These are phyloP conservation scores for Filosporella fistucella DNA, from an alignment of 495 filamentous ascomycete genomes.

Conservation along the genomic window DNA sequence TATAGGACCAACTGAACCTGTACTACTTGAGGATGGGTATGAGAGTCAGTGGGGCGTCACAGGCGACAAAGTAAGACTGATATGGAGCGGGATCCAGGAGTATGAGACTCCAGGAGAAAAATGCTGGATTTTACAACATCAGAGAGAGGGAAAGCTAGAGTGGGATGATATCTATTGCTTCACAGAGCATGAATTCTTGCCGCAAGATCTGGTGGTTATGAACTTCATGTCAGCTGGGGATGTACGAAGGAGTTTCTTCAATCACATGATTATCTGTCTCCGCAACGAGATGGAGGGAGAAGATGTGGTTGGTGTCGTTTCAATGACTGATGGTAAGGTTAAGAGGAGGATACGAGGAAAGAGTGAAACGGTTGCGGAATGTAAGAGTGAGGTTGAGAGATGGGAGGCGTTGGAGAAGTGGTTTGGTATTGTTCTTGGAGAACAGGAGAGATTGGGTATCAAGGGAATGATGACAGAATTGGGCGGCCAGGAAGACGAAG, in stretches of 20 bases:
- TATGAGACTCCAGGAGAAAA: conserved; percentile 27
- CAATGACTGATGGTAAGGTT: conserved; percentile 48
- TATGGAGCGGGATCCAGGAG: conserved; percentile 26
- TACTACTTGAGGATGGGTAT: conserved; percentile 20
- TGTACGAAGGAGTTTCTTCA: conserved; percentile 33
- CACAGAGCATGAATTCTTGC: conserved; percentile 36
- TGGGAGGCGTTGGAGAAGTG: conserved; percentile 46
- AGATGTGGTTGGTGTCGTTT: conserved; percentile 47
- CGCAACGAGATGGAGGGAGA: conserved; percentile 37
- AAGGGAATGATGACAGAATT: conserved; percentile 43
- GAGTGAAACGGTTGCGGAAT: conserved; percentile 38
- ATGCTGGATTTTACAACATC: conserved; percentile 32
- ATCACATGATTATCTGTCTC: conserved; percentile 34
- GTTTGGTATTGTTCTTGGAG: conserved; percentile 49
- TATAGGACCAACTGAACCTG: conserved; percentile 21
- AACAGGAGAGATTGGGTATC: conserved; percentile 49
- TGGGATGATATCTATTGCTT: conserved; percentile 37
- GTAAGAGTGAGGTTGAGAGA: conserved; percentile 47
- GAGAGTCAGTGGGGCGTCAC: conserved; percentile 8
- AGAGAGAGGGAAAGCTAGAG: neutral
- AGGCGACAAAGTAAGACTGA: conserved; percentile 15
- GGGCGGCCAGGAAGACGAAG: too few relatives aligned
- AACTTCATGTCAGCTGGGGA: conserved; percentile 41
- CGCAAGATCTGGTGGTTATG: conserved; percentile 49
- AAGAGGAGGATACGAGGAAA: conserved; percentile 49